phyloP scores from a whole-genome alignment of 2,329 filamentous ascomycete species.

The Pseudopithomyces chartarum region DNA sequence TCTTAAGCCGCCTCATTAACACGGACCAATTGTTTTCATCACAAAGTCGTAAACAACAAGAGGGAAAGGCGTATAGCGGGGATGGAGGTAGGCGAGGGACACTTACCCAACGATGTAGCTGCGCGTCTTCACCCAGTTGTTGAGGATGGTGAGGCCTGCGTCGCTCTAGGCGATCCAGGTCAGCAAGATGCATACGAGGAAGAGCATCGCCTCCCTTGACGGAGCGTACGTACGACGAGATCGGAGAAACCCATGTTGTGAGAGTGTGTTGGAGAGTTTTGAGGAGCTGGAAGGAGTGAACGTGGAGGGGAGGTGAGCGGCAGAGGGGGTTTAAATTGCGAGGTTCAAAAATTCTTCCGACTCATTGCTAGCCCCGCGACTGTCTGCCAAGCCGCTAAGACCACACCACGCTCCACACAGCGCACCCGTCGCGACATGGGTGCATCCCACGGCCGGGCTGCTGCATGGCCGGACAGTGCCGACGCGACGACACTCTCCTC shows the following conservation, averaged over 20 bases:
- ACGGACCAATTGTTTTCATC: constrained; percentile 95
- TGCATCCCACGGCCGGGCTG: background rate
- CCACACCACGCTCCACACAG: background rate
- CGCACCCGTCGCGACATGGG: background rate
- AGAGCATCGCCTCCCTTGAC: constrained; percentile 55
- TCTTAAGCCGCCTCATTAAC: constrained; percentile 95
- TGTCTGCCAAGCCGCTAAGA: constrained; percentile 6
- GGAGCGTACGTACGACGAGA: constrained; percentile 54
- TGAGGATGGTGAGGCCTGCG: constrained; percentile 64
- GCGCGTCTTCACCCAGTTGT: constrained; percentile 74
- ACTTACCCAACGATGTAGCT: constrained; percentile 86
- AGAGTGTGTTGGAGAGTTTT: constrained; percentile 15
- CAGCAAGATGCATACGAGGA: background rate
- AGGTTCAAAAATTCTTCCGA: constrained; percentile 21
- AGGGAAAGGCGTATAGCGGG: constrained; percentile 21
- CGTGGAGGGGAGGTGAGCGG: constrained; percentile 10
- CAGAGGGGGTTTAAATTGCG: constrained; percentile 12
- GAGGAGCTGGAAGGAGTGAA: constrained; percentile 1
- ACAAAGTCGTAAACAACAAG: constrained; percentile 49
- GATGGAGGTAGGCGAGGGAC: constrained; percentile 29
- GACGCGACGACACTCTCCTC: no score
- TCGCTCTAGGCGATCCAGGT: background rate
- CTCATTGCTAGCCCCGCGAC: background rate
- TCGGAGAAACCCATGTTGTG: constrained; percentile 72
- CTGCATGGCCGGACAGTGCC: no score